Conservation (phyloP, 176 grass and related monocot genomes). For the Leersia perrieri region DNA sequence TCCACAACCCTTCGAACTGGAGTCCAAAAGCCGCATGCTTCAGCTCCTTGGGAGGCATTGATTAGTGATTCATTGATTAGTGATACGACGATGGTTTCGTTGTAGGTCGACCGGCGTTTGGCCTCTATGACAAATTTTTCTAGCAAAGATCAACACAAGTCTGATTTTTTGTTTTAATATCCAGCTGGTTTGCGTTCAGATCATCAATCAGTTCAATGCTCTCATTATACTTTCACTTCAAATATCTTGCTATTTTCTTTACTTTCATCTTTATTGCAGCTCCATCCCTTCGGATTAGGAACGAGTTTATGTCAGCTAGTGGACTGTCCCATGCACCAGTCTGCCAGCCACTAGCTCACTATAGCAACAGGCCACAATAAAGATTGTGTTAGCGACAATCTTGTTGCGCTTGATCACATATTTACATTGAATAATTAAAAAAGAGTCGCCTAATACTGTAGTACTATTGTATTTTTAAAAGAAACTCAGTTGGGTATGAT, state of each 20-base stretch:
- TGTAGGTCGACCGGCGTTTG: no score
- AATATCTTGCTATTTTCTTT: neutral
- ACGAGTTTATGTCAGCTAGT: neutral
- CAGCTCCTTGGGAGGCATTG: no score
- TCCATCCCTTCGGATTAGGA: neutral
- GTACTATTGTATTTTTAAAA: no score
- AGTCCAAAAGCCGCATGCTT: no score
- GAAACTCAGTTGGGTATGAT: constrained; percentile 3
- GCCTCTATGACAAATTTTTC: no score
- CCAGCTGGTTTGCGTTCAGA: neutral
- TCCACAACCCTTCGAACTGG: no score
- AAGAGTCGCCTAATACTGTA: neutral
- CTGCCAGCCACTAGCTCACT: neutral
- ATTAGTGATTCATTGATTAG: no score
- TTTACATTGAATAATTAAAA: neutral
- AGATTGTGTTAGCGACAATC: neutral
- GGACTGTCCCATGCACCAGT: neutral
- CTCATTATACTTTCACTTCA: neutral
- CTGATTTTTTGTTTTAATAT: neutral
- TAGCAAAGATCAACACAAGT: neutral
- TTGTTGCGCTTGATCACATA: neutral
- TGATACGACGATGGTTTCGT: no score
- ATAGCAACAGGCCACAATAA: neutral
- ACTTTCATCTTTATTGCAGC: neutral
- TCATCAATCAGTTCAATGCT: neutral